A percentile compares a stretch with the other conserved stretches of the same genome.
phyloP scores from a whole-genome alignment of 2,329 filamentous ascomycete species.

The Alternaria angustiovoidea region DNA sequence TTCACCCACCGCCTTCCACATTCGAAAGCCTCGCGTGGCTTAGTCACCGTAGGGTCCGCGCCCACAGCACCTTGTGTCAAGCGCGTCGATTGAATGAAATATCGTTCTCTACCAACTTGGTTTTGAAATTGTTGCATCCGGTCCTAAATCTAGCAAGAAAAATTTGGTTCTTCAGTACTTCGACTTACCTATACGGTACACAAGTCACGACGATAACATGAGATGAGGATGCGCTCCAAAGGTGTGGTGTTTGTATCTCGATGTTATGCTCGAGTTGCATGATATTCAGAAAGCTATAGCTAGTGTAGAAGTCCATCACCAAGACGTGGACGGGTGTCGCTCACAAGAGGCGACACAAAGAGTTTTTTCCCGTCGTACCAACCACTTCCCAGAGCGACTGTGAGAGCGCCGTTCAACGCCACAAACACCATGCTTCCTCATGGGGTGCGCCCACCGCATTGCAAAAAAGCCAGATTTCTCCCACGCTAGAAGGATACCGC shows the following conservation, averaged over 20 bases:
- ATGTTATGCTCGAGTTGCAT: constrained; percentile 13
- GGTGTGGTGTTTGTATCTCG: constrained; percentile 4
- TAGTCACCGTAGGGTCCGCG: constrained; percentile 1
- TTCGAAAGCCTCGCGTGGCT: constrained; percentile 11
- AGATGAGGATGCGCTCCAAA: background rate
- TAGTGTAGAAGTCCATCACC: constrained; percentile 1
- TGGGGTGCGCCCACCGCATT: constrained; percentile 1
- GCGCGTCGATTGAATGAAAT: background rate
- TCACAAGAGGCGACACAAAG: constrained; percentile 8
- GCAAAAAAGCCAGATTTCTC: constrained; percentile 6
- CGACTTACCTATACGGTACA: background rate
- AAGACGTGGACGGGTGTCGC: constrained; percentile 1
- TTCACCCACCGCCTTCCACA: constrained; percentile 22
- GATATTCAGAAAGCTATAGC: constrained; percentile 21
- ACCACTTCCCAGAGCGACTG: constrained; percentile 1
- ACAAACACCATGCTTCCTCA: constrained; percentile 19
- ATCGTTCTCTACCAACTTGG: background rate
- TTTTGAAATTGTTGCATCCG: background rate
- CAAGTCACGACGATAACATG: background rate
- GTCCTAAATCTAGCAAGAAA: background rate
- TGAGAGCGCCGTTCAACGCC: constrained; percentile 18
- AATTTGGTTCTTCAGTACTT: background rate
- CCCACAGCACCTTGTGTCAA: background rate
- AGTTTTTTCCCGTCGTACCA: background rate
- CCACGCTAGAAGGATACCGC: constrained; percentile 23